Percentiles rank a stretch among this genome's conserved stretches.
phyloP scores from a whole-genome alignment of 2,329 filamentous ascomycete genomes.

The Neurospora sp. region DNA sequence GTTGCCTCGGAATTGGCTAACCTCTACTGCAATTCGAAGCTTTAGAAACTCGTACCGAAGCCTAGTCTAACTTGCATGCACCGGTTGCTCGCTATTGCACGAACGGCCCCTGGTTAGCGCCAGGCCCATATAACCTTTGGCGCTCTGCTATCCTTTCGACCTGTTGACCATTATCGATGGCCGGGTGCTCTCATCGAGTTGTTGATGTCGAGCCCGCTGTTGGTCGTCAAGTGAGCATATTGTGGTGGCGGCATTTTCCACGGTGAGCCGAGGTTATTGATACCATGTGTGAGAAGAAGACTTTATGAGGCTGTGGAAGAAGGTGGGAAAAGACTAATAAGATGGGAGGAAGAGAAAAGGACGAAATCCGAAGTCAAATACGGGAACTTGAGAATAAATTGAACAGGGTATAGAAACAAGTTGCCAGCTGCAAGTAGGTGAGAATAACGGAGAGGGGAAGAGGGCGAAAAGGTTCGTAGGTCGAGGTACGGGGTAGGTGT shows the following conservation, averaged over 20 bases:
- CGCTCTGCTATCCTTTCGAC: not conserved
- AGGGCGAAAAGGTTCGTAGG: not conserved
- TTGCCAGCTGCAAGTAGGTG: not conserved
- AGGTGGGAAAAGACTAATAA: not conserved
- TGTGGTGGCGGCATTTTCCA: not conserved
- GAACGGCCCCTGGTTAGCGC: no score
- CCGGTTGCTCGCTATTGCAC: no score
- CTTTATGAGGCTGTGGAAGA: not conserved
- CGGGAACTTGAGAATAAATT: not conserved
- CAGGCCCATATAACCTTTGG: no score
- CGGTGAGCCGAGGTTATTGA: not conserved
- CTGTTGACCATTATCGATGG: not conserved
- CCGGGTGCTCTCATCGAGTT: not conserved
- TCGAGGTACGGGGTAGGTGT: not conserved
- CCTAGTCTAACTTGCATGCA: not conserved
- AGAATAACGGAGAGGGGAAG: not conserved
- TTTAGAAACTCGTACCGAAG: not conserved
- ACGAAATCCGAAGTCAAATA: not conserved
- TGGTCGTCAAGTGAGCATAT: not conserved
- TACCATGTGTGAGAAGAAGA: not conserved
- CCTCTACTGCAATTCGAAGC: not conserved
- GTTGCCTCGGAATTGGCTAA: not conserved
- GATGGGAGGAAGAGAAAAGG: not conserved
- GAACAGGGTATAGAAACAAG: not conserved
- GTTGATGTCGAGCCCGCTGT: not conserved